Percentiles rank a stretch among this genome's conserved stretches.
phyloP scores from a whole-genome alignment of 2,329 filamentous ascomycete species.

The Stachybotrys chartarum region DNA sequence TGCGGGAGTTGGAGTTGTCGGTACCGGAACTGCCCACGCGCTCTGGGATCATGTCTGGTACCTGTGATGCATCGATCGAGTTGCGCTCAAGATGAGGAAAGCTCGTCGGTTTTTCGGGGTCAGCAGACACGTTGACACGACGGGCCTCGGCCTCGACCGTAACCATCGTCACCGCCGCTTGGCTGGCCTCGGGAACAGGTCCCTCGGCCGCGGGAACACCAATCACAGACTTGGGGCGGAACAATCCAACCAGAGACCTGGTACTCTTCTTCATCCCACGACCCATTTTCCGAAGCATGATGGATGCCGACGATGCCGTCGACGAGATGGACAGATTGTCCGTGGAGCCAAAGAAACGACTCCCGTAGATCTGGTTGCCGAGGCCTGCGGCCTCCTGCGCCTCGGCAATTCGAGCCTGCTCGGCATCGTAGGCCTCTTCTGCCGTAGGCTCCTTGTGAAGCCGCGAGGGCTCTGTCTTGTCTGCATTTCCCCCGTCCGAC shows the following conservation, averaged over 20 bases:
- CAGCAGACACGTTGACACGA: constrained; percentile 67
- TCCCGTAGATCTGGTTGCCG: constrained; percentile 88
- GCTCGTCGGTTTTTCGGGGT: constrained; percentile 58
- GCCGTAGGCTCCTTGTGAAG: constrained; percentile 58
- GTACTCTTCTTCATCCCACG: constrained; percentile 95
- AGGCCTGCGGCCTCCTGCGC: constrained; percentile 89
- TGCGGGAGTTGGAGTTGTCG: constrained; percentile 58
- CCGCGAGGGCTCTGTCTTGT: constrained; percentile 36
- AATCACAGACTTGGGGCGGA: constrained; percentile 87
- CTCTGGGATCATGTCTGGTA: constrained; percentile 38
- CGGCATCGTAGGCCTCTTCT: constrained; percentile 68
- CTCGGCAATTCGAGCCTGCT: constrained; percentile 85
- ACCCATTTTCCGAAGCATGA: constrained; percentile 98
- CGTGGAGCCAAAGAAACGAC: constrained; percentile 83
- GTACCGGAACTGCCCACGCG: constrained; percentile 49
- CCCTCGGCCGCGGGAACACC: constrained; percentile 68
- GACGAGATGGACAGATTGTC: constrained; percentile 92
- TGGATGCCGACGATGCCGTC: constrained; percentile 80
- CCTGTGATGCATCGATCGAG: constrained; percentile 60
- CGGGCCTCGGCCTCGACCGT: constrained; percentile 92
- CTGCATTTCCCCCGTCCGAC: constrained; percentile 42
- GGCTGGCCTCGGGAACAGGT: constrained; percentile 57
- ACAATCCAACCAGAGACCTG: constrained; percentile 85
- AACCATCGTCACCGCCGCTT: constrained; percentile 88
- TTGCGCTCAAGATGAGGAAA: constrained; percentile 82